Evolutionary conservation across 768 basidiomycete species (phyloP).

Genomic region (Butyriboletus loyo): DNA sequence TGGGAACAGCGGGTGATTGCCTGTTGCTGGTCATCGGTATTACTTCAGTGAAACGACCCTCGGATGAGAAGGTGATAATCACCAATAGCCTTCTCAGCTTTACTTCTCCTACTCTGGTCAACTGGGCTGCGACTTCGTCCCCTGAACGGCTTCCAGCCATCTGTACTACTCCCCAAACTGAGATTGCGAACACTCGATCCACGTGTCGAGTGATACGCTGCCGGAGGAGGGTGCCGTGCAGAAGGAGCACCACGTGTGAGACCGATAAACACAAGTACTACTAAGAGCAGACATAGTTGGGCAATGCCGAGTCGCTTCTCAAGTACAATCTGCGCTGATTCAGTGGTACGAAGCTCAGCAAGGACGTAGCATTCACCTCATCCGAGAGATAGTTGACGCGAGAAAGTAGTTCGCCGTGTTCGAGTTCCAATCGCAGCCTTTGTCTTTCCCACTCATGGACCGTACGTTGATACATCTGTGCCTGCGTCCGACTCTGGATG

Average conservation of each 20-base stretch:
- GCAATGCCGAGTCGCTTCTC: constrained; percentile 90
- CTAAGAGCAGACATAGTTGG: constrained; percentile 79
- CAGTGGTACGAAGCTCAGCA: neutral
- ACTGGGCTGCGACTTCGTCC: constrained; percentile 33
- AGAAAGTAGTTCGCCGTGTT: constrained; percentile 65
- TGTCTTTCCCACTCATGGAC: constrained; percentile 70
- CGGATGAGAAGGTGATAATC: neutral
- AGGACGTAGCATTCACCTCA: constrained; percentile 52
- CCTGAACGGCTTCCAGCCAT: constrained; percentile 19
- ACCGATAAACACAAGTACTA: constrained; percentile 82
- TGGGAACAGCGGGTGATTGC: neutral
- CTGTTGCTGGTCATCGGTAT: neutral
- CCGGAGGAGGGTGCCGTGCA: constrained; percentile 31
- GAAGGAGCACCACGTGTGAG: constrained; percentile 64
- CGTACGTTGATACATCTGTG: constrained; percentile 60
- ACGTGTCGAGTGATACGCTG: constrained; percentile 32
- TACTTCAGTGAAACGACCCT: neutral
- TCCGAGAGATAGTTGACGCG: constrained; percentile 73
- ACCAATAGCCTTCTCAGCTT: constrained; percentile 14
- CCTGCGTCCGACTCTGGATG: constrained; percentile 64
- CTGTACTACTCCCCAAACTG: constrained; percentile 55
- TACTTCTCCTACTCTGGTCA: constrained; percentile 10
- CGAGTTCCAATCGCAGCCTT: constrained; percentile 60
- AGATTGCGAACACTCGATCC: constrained; percentile 58
- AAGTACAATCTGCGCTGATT: constrained; percentile 58